These are phyloP conservation scores for Yamadazyma phyllophila DNA, from an alignment of 805 yeast species.

Conservation along the genomic window DNA sequence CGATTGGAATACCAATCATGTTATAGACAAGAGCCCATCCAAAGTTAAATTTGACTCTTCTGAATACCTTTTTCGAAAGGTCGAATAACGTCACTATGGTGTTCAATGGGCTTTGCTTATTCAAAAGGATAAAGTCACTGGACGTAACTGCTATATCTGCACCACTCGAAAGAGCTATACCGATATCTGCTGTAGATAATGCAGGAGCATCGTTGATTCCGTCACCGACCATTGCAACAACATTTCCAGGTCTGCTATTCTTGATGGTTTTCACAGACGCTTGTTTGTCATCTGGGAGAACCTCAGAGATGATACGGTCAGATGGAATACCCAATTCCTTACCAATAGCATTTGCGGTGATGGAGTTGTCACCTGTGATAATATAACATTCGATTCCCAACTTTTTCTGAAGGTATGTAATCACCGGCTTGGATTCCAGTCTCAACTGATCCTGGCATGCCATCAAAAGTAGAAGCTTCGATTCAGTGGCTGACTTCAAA, in stretches of 20 bases:
- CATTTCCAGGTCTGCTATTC: conserved; percentile 22
- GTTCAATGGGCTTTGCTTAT: conserved; percentile 50
- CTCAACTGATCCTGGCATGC: conserved; percentile 62
- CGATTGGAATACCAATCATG: conserved; percentile 57
- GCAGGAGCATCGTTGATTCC: conserved; percentile 87
- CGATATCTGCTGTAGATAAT: conserved; percentile 69
- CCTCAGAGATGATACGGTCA: conserved; percentile 61
- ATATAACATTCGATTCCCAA: conserved; percentile 63
- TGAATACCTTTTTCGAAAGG: conserved; percentile 48
- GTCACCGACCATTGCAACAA: conserved; percentile 79
- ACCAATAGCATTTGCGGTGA: conserved; percentile 69
- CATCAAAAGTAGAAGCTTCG: conserved; percentile 42
- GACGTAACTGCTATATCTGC: conserved; percentile 74
- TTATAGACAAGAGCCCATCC: conserved; percentile 61
- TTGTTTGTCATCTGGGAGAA: conserved; percentile 72
- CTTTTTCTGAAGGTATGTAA: conserved; percentile 31
- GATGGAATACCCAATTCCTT: conserved; percentile 53
- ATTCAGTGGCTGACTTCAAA: conserved; percentile 27
- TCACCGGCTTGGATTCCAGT: conserved; percentile 54
- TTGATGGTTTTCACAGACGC: conserved; percentile 56
- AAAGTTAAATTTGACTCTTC: conserved; percentile 55
- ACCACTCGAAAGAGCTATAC: conserved; percentile 73
- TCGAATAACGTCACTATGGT: conserved; percentile 56
- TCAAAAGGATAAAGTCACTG: conserved; percentile 66
- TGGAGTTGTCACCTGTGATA: conserved; percentile 72